Conservation (phyloP, 495 filamentous ascomycete species). For the Hypomontagnella monticulosa region DNA sequence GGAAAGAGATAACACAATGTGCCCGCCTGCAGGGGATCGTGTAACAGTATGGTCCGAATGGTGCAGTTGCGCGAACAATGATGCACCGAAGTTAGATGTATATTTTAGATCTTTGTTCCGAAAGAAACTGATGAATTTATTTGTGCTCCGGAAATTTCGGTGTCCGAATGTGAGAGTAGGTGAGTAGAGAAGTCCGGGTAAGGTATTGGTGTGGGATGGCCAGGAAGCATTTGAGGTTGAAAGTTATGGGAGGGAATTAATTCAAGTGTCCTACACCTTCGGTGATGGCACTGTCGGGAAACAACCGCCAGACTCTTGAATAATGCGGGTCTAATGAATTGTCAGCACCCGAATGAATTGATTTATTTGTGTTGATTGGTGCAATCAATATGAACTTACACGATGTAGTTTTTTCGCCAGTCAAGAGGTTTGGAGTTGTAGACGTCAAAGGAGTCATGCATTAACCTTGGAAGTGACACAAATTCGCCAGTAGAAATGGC, state of each 20-base stretch:
- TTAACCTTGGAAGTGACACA: background rate
- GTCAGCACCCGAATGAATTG: slow-evolving; percentile 2
- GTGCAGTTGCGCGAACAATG: background rate
- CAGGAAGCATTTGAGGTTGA: no score
- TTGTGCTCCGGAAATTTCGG: no score
- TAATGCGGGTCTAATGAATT: background rate
- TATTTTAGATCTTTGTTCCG: no score
- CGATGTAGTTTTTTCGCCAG: background rate
- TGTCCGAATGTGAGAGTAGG: no score
- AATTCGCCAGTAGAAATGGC: slow-evolving; percentile 5
- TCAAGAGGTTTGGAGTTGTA: slow-evolving; percentile 1
- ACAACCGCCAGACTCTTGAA: background rate
- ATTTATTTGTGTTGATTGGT: background rate
- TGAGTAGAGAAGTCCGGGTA: no score
- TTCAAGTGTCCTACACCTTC: no score
- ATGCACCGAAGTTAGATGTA: no score
- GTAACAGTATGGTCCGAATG: background rate
- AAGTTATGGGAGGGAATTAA: no score
- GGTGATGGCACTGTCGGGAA: background rate
- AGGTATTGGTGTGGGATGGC: no score
- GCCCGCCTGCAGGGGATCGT: background rate
- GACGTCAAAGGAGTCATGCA: background rate
- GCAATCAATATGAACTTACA: slow-evolving; percentile 8
- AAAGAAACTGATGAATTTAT: slow-evolving; percentile 1
- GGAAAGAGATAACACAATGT: background rate